phyloP scores from a whole-genome alignment of 2,329 filamentous ascomycete genomes.

The Cercospora citrullina region DNA sequence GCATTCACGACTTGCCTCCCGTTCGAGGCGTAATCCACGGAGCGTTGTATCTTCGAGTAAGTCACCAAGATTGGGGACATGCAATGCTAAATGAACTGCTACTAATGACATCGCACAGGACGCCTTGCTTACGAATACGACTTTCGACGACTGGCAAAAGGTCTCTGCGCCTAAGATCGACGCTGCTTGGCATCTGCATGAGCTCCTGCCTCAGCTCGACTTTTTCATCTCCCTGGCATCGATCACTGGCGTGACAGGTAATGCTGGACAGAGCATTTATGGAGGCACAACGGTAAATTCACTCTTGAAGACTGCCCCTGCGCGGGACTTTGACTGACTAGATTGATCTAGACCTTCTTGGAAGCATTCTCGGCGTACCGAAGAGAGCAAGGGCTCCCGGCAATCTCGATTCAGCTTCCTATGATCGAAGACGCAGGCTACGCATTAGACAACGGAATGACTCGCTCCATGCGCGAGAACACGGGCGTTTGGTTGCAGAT shows the following conservation, averaged over 20 bases:
- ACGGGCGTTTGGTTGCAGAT: not conserved
- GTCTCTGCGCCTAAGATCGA: conserved; percentile 32
- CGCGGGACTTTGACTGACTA: not conserved
- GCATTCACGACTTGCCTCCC: not conserved
- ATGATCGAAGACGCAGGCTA: conserved; percentile 49
- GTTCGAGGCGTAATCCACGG: conserved; percentile 9
- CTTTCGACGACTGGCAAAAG: conserved; percentile 12
- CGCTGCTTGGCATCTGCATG: conserved; percentile 36
- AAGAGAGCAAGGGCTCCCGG: conserved; percentile 44
- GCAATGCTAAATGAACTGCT: not conserved
- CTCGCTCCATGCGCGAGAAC: not conserved
- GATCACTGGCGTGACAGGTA: conserved; percentile 57
- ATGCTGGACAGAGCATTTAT: conserved; percentile 60
- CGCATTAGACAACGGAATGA: conserved; percentile 25
- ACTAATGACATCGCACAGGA: conserved; percentile 3
- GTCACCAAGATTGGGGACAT: not conserved
- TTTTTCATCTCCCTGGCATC: conserved; percentile 45
- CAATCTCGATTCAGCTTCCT: conserved; percentile 55
- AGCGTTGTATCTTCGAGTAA: not conserved
- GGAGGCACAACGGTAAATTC: conserved; percentile 37
- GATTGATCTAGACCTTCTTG: conserved; percentile 14
- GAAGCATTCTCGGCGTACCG: conserved; percentile 41
- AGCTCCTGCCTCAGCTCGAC: conserved; percentile 24
- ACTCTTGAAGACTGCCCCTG: not conserved
- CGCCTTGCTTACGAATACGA: conserved; percentile 9